Evolutionary conservation across 2,329 filamentous ascomycete species (phyloP).

Genomic region (Penicillium verrucosum): DNA sequence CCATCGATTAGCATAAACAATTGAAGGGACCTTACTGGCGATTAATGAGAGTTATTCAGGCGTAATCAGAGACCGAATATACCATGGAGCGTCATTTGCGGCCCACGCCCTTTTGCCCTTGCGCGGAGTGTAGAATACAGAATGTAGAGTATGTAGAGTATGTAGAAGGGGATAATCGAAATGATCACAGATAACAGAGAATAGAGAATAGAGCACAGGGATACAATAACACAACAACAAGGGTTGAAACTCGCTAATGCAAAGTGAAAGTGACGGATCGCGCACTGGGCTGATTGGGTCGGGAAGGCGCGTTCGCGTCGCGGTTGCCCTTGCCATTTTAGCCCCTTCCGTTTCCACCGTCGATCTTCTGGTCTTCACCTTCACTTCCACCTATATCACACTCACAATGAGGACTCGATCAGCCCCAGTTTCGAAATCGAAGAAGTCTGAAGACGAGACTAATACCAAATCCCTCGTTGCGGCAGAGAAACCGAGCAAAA

Average conservation of each 20-base stretch:
- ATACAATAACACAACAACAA: constrained; percentile 6
- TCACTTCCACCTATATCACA: neutral
- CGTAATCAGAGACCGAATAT: constrained; percentile 7
- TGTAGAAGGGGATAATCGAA: neutral
- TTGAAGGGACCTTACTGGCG: neutral
- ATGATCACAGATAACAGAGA: neutral
- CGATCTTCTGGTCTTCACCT: constrained; percentile 5
- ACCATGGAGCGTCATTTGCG: constrained; percentile 20
- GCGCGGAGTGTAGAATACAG: neutral
- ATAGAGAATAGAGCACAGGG: constrained; percentile 1
- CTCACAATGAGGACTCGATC: constrained; percentile 31
- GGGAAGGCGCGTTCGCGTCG: constrained; percentile 26
- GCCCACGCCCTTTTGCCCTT: constrained; percentile 12
- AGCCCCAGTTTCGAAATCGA: constrained; percentile 13
- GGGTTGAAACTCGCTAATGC: constrained; percentile 10
- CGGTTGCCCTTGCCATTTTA: constrained; percentile 19
- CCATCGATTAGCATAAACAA: neutral
- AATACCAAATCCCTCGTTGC: constrained; percentile 20
- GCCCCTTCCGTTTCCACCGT: constrained; percentile 8
- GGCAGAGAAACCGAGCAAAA: constrained; percentile 40
- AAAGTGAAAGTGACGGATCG: constrained; percentile 21
- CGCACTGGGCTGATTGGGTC: constrained; percentile 24
- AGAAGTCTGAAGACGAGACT: constrained; percentile 21
- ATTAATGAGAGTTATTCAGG: constrained; percentile 2
- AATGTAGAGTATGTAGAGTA: neutral